Evolutionary conservation across 768 basidiomycete genomes (phyloP).

Genomic region (Boletus rufocinnamomeus): DNA sequence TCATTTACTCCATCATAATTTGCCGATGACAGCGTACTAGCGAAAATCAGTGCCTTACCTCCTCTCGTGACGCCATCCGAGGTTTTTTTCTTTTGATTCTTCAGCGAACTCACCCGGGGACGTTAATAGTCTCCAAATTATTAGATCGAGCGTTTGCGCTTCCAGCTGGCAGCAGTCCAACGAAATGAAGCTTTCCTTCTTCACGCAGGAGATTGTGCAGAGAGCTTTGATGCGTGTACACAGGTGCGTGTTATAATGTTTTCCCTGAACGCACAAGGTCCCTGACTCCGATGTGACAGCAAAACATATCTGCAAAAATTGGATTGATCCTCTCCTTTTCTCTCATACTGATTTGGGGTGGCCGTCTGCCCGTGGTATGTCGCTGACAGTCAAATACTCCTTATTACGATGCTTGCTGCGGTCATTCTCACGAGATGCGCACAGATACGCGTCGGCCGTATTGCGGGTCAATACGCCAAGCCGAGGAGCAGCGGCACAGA

Average conservation of each 20-base stretch:
- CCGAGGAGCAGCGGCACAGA: slow-evolving; percentile 87
- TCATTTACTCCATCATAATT: not conserved
- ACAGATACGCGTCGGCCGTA: slow-evolving; percentile 82
- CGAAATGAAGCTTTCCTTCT: slow-evolving; percentile 89
- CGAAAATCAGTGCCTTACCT: slow-evolving; percentile 75
- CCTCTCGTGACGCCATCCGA: slow-evolving; percentile 93
- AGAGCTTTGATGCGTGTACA: slow-evolving; percentile 90
- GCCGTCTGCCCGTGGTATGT: slow-evolving; percentile 86
- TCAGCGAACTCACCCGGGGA: slow-evolving; percentile 22
- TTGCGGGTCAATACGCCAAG: slow-evolving; percentile 96
- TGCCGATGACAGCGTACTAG: slow-evolving; percentile 59
- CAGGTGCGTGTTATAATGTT: slow-evolving; percentile 50
- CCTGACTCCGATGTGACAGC: slow-evolving; percentile 42
- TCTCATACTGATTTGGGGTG: slow-evolving; percentile 92
- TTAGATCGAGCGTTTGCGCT: slow-evolving; percentile 80
- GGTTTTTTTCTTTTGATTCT: slow-evolving; percentile 46
- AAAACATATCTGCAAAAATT: slow-evolving; percentile 86
- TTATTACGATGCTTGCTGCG: not conserved
- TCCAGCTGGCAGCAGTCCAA: slow-evolving; percentile 79
- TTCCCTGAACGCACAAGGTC: slow-evolving; percentile 11
- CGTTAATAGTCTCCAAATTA: slow-evolving; percentile 22
- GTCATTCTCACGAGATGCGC: slow-evolving; percentile 7
- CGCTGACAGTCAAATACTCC: not conserved
- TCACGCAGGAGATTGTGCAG: slow-evolving; percentile 98
- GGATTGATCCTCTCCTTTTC: slow-evolving; percentile 94